Conservation (phyloP, 2,329 filamentous ascomycete genomes). For the Calonectria honghensis region DNA sequence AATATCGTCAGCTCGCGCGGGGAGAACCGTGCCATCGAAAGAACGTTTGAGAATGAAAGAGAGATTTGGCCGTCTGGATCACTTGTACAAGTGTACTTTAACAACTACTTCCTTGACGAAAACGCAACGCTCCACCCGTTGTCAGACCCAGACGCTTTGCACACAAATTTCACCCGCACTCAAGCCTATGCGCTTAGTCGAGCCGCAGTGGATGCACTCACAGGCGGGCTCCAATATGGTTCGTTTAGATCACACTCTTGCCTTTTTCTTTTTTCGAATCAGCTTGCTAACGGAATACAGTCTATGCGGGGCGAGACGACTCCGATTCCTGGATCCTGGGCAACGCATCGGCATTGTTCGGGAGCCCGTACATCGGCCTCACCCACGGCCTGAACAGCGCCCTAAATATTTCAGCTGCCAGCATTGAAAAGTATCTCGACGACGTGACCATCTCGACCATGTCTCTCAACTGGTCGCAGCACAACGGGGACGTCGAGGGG, state of each 20-base stretch:
- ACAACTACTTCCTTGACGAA: background rate
- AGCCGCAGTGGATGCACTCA: background rate
- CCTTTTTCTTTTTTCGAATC: too few species aligned
- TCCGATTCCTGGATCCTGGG: background rate
- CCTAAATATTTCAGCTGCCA: background rate
- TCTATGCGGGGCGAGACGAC: background rate
- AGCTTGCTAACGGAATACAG: background rate
- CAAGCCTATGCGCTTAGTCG: background rate
- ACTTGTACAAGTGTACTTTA: background rate
- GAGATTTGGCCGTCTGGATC: background rate
- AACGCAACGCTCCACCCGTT: background rate
- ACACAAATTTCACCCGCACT: background rate
- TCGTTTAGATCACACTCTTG: background rate
- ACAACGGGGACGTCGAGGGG: background rate
- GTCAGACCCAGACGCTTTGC: background rate
- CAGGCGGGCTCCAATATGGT: background rate
- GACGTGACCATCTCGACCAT: background rate
- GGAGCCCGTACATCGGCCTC: conserved; percentile 12
- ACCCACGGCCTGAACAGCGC: background rate
- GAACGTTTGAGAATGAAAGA: background rate
- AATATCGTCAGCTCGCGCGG: background rate
- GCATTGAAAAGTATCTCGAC: background rate
- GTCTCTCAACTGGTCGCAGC: background rate
- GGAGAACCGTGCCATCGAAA: background rate
- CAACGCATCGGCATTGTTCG: background rate